Evolutionary conservation across 2,329 filamentous ascomycete species (phyloP).

Genomic region (Penicillium sp.): DNA sequence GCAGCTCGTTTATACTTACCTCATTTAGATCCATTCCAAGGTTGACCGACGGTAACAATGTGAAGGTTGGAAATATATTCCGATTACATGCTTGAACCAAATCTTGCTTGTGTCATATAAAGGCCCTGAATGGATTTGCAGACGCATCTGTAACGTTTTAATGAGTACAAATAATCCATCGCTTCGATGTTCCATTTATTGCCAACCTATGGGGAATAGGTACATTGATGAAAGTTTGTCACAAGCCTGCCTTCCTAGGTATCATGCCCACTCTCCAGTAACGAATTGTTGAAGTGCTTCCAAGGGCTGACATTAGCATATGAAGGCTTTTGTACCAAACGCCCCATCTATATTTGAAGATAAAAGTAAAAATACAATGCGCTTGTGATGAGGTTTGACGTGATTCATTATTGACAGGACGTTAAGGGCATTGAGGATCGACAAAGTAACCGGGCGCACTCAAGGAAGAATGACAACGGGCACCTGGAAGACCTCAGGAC

Average conservation of each 20-base stretch:
- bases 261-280: not conserved
- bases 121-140: not conserved
- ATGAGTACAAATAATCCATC: not conserved
- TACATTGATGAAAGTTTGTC: not conserved
- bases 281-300: not conserved
- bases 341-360: not conserved
- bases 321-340: not conserved
- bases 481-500: constrained; percentile 20
- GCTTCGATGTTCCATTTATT: not conserved
- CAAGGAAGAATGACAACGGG: constrained; percentile 17
- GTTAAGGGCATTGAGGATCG: not conserved
- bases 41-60: too few relatives aligned
- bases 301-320: not conserved
- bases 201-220: not conserved
- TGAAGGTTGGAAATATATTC: too few relatives aligned
- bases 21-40: too few relatives aligned
- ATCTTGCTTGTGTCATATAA: not conserved
- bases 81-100: not conserved
- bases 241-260: not conserved
- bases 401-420: not conserved
- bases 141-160: not conserved
- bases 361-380: not conserved
- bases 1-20: too few relatives aligned
- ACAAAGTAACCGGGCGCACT: not conserved
- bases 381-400: not conserved